phyloP scores from a whole-genome alignment of 345 rosid genomes.

The thale cress (Arabidopsis thaliana) region DNA sequence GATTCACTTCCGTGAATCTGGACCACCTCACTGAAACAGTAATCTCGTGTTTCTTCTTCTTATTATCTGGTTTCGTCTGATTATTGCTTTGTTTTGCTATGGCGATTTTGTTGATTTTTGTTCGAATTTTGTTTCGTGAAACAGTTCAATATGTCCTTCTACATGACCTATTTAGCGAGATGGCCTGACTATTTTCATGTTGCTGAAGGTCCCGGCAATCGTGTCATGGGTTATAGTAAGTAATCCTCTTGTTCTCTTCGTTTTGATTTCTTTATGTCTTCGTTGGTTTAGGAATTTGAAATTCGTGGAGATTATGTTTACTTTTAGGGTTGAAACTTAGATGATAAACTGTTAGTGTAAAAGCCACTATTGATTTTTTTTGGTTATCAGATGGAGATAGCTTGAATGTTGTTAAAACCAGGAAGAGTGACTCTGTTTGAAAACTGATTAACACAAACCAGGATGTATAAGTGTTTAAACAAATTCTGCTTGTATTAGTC shows the following conservation, averaged over 20 bases:
- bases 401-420: background rate
- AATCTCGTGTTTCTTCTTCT: slow-evolving; percentile 13
- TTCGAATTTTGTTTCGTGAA: slow-evolving; percentile 5
- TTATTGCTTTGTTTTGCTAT: background rate
- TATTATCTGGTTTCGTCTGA: background rate
- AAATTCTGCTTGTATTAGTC: slow-evolving; percentile 6
- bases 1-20: slow-evolving; percentile 79
- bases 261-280: background rate
- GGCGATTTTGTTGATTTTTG: slow-evolving; percentile 19
- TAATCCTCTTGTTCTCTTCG: background rate
- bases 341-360: background rate
- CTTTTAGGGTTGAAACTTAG: background rate
- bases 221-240: slow-evolving; percentile 92
- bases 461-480: background rate
- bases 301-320: slow-evolving; percentile 10
- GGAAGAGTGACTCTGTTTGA: slow-evolving; percentile 1
- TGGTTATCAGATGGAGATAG: background rate
- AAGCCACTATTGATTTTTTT: background rate
- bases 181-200: slow-evolving; percentile 98
- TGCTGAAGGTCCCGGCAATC: slow-evolving; percentile 77
- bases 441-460: background rate
- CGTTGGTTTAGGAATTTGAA: background rate
- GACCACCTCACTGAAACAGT: slow-evolving; percentile 98
- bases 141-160: slow-evolving; percentile 96
- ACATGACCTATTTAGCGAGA: slow-evolving; percentile 95